phyloP scores from a whole-genome alignment of 2,329 filamentous ascomycete species.

The Acarospora socialis region DNA sequence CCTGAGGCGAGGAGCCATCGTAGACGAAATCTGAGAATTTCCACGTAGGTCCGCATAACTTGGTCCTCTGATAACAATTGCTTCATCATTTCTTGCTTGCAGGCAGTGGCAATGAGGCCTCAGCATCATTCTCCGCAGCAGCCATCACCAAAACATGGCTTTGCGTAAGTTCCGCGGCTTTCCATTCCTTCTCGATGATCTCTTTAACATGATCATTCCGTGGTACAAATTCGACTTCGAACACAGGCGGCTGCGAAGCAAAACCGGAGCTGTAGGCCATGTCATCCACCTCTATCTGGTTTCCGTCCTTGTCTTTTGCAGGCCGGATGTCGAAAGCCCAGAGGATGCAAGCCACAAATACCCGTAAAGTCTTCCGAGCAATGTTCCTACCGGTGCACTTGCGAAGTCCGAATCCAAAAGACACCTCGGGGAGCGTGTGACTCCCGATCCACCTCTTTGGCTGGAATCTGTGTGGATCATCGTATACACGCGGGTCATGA shows the following conservation, averaged over 20 bases:
- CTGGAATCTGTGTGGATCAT: slow-evolving; percentile 23
- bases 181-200: slow-evolving; percentile 16
- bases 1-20: too few species aligned
- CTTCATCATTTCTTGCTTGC: too few species aligned
- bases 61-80: too few species aligned
- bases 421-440: too few species aligned
- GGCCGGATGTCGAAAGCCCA: slow-evolving; percentile 21
- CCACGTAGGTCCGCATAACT: too few species aligned
- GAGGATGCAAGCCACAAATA: slow-evolving; percentile 19
- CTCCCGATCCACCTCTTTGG: slow-evolving; percentile 23
- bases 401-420: slow-evolving; percentile 21
- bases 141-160: too few species aligned
- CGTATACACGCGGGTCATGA: too few species aligned
- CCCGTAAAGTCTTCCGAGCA: slow-evolving; percentile 20
- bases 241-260: slow-evolving; percentile 15
- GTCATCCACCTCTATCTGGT: slow-evolving; percentile 14
- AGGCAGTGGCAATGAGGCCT: too few species aligned
- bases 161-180: slow-evolving; percentile 9
- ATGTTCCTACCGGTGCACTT: slow-evolving; percentile 23
- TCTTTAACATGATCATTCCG: slow-evolving; percentile 13
- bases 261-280: slow-evolving; percentile 15
- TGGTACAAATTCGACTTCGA: slow-evolving; percentile 18
- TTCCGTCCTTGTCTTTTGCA: slow-evolving; percentile 3
- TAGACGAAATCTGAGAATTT: too few species aligned
- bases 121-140: too few species aligned